Percentiles rank a stretch among this genome's conserved stretches.
These are phyloP conservation scores for Penicillium sp. DNA, from an alignment of 2,329 filamentous ascomycete genomes.

Conservation along the genomic window DNA sequence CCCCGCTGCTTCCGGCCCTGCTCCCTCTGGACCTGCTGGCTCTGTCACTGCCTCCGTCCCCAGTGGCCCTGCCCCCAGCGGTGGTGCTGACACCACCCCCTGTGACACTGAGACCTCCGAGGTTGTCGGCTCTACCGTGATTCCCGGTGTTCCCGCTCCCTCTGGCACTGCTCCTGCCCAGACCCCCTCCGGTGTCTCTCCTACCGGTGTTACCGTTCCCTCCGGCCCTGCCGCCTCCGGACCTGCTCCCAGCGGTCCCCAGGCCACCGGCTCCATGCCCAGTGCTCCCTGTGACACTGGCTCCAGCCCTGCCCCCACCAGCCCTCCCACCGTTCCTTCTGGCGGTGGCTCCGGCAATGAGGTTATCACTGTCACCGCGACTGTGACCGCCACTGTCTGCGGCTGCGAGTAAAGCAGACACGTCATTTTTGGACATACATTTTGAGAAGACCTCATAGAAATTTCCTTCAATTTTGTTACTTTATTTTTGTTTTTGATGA, in stretches of 20 bases:
- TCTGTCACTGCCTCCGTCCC: background rate
- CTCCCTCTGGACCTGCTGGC: constrained; percentile 8
- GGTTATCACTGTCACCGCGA: constrained; percentile 22
- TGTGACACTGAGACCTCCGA: constrained; percentile 20
- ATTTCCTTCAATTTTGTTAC: background rate
- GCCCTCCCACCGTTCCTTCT: constrained; percentile 13
- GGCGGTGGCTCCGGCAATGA: constrained; percentile 19
- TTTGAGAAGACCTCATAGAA: background rate
- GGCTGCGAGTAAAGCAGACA: constrained; percentile 20
- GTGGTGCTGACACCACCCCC: constrained; percentile 9
- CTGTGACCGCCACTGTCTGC: constrained; percentile 30
- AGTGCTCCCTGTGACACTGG: background rate
- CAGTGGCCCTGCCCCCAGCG: constrained; percentile 9
- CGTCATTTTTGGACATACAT: background rate
- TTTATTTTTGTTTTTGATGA: constrained; percentile 14
- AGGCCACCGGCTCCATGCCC: constrained; percentile 9
- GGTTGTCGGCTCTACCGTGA: constrained; percentile 12
- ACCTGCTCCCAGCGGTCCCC: constrained; percentile 6
- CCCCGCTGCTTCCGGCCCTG: constrained; percentile 7
- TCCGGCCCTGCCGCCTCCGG: constrained; percentile 11
- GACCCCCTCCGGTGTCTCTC: constrained; percentile 5
- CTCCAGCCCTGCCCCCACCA: constrained; percentile 16
- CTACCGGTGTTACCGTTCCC: constrained; percentile 1
- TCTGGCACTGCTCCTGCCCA: constrained; percentile 11
- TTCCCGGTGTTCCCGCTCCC: constrained; percentile 8